phyloP scores from a whole-genome alignment of 2,329 filamentous ascomycete species.

The Lomentospora prolificans region DNA sequence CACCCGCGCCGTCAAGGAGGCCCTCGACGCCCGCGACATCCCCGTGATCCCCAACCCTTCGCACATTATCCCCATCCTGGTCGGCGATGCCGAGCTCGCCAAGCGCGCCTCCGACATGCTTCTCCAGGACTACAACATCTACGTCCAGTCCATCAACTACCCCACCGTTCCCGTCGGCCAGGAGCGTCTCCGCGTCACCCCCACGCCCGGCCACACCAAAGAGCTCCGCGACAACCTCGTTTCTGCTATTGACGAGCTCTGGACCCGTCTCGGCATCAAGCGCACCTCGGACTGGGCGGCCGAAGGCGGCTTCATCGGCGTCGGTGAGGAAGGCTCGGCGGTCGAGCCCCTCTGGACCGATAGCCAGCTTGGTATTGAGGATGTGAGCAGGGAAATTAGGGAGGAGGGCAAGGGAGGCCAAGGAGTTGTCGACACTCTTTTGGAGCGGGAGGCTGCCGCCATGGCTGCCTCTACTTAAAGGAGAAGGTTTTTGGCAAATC shows the following conservation, averaged over 20 bases:
- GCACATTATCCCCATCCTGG: constrained; percentile 88
- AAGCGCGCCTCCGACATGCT: constrained; percentile 90
- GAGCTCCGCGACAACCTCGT: constrained; percentile 76
- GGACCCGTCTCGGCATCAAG: constrained; percentile 81
- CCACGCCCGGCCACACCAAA: constrained; percentile 83
- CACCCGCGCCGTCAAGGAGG: constrained; percentile 86
- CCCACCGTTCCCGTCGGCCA: constrained; percentile 97
- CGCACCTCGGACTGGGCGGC: constrained; percentile 86
- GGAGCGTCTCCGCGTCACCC: constrained; percentile 90
- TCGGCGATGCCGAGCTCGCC: constrained; percentile 87
- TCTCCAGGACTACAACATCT: constrained; percentile 81
- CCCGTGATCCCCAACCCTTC: constrained; percentile 96
- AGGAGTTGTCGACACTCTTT: constrained; percentile 46
- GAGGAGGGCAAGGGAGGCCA: constrained; percentile 26
- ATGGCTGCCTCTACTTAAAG: constrained; percentile 18
- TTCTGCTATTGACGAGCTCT: constrained; percentile 74
- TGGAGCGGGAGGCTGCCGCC: constrained; percentile 41
- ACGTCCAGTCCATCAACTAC: constrained; percentile 98
- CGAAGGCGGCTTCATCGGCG: constrained; percentile 88
- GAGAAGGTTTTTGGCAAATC: constrained; percentile 11
- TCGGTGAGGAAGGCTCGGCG: constrained; percentile 60
- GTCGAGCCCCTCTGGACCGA: constrained; percentile 83
- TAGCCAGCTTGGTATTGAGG: constrained; percentile 68
- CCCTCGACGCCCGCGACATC: constrained; percentile 69
- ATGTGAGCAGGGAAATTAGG: constrained; percentile 53